A percentile compares a stretch with the other conserved stretches of the same genome.
These are phyloP conservation scores for Solanum piurae DNA, from an alignment of 257 asterid genomes.

Conservation along the genomic window DNA sequence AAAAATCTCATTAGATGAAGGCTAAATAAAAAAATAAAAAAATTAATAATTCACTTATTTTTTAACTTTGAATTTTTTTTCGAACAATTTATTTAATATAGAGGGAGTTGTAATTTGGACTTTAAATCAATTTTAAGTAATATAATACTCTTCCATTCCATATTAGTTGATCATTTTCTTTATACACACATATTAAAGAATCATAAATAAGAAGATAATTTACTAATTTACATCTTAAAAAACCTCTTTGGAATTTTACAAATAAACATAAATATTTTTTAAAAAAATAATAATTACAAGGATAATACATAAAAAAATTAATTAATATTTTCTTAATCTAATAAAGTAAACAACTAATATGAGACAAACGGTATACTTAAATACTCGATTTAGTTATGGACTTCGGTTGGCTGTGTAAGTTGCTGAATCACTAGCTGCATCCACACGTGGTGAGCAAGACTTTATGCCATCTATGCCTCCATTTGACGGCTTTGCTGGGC, in stretches of 20 bases:
- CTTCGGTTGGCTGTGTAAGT: background rate
- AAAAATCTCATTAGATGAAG: background rate
- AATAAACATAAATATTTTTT: no score
- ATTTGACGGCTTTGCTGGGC: background rate
- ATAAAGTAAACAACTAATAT: background rate
- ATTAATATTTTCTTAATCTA: accelerated
- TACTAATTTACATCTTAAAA: no score
- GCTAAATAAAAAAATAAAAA: no score
- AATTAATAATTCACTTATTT: no score
- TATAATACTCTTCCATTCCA: background rate
- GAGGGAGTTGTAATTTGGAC: background rate
- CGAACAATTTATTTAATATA: background rate
- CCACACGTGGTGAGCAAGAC: background rate
- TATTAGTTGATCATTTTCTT: no score
- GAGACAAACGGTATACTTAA: background rate
- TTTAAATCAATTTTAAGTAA: background rate
- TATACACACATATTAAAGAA: background rate
- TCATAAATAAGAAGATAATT: no score
- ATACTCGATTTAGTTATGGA: background rate
- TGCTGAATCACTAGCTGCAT: background rate
- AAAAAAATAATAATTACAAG: no score
- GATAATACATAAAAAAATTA: no score
- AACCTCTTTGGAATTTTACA: accelerated
- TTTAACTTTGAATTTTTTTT: no score
- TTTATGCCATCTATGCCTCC: background rate